phyloP scores from a whole-genome alignment of 331 rosid species.

The Cydonia oblonga region DNA sequence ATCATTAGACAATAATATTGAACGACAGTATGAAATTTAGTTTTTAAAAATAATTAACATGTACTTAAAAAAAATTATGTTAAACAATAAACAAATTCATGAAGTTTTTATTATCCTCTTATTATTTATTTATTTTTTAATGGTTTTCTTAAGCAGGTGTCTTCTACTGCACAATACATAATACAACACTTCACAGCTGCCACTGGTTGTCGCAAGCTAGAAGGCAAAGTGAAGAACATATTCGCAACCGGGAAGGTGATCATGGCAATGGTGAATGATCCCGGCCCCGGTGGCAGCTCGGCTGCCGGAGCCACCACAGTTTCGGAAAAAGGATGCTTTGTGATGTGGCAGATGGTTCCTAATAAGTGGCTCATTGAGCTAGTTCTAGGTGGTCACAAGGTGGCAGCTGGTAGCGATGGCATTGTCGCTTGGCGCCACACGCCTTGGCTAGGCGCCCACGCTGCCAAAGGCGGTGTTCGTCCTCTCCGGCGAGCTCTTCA shows the following conservation, averaged over 20 bases:
- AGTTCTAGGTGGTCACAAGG: constrained; percentile 61
- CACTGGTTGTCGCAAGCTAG: constrained; percentile 80
- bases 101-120: too few species aligned
- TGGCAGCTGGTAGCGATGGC: constrained; percentile 87
- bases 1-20: rapidly evolving
- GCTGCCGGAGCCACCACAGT: constrained; percentile 21
- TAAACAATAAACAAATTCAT: too few species aligned
- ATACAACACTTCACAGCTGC: constrained; percentile 83
- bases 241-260: constrained; percentile 66
- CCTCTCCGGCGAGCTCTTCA: constrained; percentile 92
- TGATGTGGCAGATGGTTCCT: constrained; percentile 95
- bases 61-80: too few species aligned
- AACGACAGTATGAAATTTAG: too few species aligned
- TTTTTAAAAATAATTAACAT: too few species aligned
- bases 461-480: constrained; percentile 75
- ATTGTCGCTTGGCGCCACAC: constrained; percentile 88
- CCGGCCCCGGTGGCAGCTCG: constrained; percentile 33
- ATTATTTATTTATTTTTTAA: too few species aligned
- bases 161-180: constrained; percentile 73
- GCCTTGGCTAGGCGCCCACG: constrained; percentile 86
- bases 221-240: constrained; percentile 60
- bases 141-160: constrained; percentile 29
- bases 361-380: constrained; percentile 88
- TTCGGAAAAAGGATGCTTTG: constrained; percentile 73
- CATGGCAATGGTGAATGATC: constrained; percentile 62